Evolutionary conservation across 2,329 filamentous ascomycete genomes (phyloP).

Genomic region (Raffaelea ambrosiae): DNA sequence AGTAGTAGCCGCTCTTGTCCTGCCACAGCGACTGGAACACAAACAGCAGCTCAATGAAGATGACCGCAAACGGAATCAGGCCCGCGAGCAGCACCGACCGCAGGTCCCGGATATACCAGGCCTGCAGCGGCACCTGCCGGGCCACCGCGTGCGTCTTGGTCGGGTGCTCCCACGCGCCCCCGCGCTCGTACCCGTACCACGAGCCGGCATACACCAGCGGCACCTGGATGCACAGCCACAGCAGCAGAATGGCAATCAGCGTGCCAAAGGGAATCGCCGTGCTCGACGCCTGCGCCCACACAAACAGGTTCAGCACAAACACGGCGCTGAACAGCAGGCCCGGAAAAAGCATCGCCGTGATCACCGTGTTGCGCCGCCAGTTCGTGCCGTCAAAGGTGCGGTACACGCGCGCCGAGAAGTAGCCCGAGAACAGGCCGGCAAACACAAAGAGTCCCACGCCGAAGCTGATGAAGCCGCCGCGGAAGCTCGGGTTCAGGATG

Average conservation of each 20-base stretch:
- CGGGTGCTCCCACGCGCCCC: conserved; percentile 68
- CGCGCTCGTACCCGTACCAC: conserved; percentile 64
- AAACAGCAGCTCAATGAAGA: conserved; percentile 19
- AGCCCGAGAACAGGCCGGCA: conserved; percentile 76
- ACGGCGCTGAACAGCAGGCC: conserved; percentile 66
- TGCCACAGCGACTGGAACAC: conserved; percentile 67
- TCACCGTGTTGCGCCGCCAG: conserved; percentile 67
- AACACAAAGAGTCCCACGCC: conserved; percentile 76
- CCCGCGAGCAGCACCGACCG: conserved; percentile 64
- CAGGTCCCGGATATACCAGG: conserved; percentile 63
- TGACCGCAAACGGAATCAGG: conserved; percentile 67
- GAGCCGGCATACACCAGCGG: conserved; percentile 76
- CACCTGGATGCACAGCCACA: conserved; percentile 82
- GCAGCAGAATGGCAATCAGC: conserved; percentile 58
- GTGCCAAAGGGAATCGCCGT: conserved; percentile 81
- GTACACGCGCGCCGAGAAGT: conserved; percentile 77
- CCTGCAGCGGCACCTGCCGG: conserved; percentile 64
- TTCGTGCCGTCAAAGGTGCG: conserved; percentile 71
- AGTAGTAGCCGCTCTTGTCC: conserved; percentile 87
- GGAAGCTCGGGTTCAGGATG: conserved; percentile 75
- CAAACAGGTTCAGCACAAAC: conserved; percentile 78
- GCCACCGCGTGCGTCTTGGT: conserved; percentile 66
- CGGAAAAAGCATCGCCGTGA: conserved; percentile 71
- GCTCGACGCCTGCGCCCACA: conserved; percentile 83
- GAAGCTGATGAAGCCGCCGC: conserved; percentile 82